Evolutionary conservation across 2,329 filamentous ascomycete genomes (phyloP), one percentile per base, ranked within the genome.

Genomic region (Sporothrix luriei): DNA sequence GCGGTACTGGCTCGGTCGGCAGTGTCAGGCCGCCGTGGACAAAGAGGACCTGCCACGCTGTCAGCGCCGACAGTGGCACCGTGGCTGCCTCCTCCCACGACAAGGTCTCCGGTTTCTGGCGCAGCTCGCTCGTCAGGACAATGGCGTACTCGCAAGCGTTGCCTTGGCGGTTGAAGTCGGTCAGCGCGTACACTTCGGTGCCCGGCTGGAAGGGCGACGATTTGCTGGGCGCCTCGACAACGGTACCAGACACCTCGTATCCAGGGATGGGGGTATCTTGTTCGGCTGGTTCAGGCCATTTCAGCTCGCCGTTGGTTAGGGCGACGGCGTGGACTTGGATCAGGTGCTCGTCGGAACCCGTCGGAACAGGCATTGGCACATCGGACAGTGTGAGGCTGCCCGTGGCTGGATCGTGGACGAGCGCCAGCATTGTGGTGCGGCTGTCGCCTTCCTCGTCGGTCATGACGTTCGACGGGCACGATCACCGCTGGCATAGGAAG

Each of bases 281-380:
- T 5, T 62, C 38, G 29, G 67, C 62, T n/a, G 69, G 71, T n/a
- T 48, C 61, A 3, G 70, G 43, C 76, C 76, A 78, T 29, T 48
- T 54, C 13, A 78, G 74, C 71, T 76, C 77, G 54, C 76, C 76
- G 68, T 75, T 72, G 62, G 75, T 76, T 6, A 77, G 69, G 9
- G 76, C 74, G 9, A 78, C 77, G 40, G 77, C 75, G 38, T 76
- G 74, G 38, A 77, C 76, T 48, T 73, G 73, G 66, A 79, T 71
- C 11, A 78, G 71, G 64, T 76, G 73, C 11, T 76, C 72, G 43
- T 74, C 72, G 24, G 76, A 72, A 2, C 52, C 38, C 14, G 62
- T 67, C 1, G 65, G 49, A 1, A 69, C 54, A 16, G 74, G 73
- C 26, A 73, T 26, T 19, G 74, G 73, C 2, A 73, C 54, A 4